Evolutionary conservation across 495 filamentous ascomycete genomes (phyloP).

Genomic region (Hyphodiscus hymeniophilus): DNA sequence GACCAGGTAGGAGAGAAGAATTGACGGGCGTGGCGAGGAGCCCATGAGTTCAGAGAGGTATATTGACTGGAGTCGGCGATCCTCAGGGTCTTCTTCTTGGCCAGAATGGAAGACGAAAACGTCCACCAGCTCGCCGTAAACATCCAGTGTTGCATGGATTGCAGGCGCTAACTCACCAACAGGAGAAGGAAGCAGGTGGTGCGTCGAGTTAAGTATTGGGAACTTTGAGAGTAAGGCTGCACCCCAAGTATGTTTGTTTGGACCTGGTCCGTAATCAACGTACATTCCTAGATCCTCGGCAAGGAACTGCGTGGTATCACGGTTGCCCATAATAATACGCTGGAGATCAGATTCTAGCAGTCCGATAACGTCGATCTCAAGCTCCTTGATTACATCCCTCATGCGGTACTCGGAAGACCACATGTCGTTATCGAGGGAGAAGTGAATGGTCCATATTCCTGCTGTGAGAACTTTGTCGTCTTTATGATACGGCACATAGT

Average conservation of each 20-base stretch:
- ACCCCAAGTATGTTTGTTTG: conserved; percentile 99
- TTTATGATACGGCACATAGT: conserved; percentile 84
- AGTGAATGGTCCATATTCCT: conserved; percentile 99
- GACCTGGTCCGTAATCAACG: conserved; percentile 92
- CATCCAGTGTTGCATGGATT: conserved; percentile 89
- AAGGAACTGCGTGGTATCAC: conserved; percentile 90
- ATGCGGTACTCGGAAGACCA: conserved; percentile 94
- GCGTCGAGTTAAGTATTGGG: conserved; percentile 93
- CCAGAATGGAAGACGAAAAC: conserved; percentile 99
- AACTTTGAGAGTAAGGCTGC: conserved; percentile 90
- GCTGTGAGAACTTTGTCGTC: conserved; percentile 80
- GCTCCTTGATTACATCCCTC: conserved; percentile 82
- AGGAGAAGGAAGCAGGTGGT: conserved; percentile 88
- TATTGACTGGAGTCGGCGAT: conserved; percentile 78
- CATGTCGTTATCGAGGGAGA: conserved; percentile 98
- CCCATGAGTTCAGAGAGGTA: conserved; percentile 90
- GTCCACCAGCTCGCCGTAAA: conserved; percentile 84
- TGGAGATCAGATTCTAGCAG: conserved; percentile 91
- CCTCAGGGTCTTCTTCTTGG: conserved; percentile 94
- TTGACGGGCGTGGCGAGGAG: conserved; percentile 65
- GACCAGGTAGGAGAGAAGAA: conserved; percentile 87
- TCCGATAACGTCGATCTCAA: conserved; percentile 92
- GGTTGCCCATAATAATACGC: conserved; percentile 99
- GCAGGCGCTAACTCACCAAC: conserved; percentile 94
- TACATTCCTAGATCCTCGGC: conserved; percentile 98